Evolutionary conservation across 805 yeast species (phyloP), one percentile per base, ranked within the genome.

Genomic region (Candida chauliodis): DNA sequence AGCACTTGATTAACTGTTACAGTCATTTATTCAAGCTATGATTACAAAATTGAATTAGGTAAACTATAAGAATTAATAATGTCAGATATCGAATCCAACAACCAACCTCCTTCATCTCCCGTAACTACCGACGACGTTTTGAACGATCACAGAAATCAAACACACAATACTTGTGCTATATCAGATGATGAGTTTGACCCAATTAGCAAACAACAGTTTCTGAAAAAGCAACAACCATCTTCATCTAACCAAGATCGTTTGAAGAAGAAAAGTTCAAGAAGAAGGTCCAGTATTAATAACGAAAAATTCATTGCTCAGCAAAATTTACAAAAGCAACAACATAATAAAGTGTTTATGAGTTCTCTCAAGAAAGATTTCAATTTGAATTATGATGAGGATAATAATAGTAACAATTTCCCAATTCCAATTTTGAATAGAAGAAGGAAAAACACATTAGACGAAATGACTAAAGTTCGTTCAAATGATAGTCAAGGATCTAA

Each of bases 81-180:
- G 73, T 66, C 71, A 32, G 73, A 67, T 50, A 49, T 58, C 31
- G 72, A 66, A 48, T 60, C 66, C 45, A 54, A 59, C 20, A 52
- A 49, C 16, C 52, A 61, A n/a, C 51, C 60, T 13, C 44, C 51
- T 49, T 20, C 38, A 53, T 18, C 23, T 10, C 13, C 30, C 10
- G 19, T 36, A n/a, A 33, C 33, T 17, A 31, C 41, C 15, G 70
- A 63, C 38, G 63, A 62, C 31, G 57, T 58, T 13, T 53, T 67
- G 40, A 56, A 65, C 38, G 73, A 67, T 50, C 72, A 67, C 48
- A 51, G 73, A 35, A 40, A 66, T 46, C 73, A 67, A 35, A 14
- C 14, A 34, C 20, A 33, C 34, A 36, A 37, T n/a, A 24, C 40
- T 17, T 31, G 42, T 11, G 42, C 58, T 13, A 42, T 51, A 7